Evolutionary conservation across 805 yeast species (phyloP).

Genomic region (Nakazawaea ishiwadae): DNA sequence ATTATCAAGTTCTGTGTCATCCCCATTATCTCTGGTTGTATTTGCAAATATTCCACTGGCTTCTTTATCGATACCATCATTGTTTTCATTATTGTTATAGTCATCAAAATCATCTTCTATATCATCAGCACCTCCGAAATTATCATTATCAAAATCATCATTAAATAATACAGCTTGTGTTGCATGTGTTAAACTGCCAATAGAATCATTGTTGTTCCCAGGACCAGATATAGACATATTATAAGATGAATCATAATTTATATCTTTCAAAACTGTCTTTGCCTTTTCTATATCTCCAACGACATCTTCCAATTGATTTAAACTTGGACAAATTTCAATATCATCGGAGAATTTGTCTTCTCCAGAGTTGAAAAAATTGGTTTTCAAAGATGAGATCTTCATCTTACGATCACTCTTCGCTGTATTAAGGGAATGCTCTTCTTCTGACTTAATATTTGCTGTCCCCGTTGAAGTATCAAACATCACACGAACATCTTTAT

Average conservation of each 20-base stretch:
- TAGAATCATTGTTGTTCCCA: conserved; percentile 9
- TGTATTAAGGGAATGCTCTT: too few species aligned
- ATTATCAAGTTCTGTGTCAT: conserved; percentile 32
- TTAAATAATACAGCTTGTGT: conserved; percentile 7
- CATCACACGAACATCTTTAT: conserved; percentile 49
- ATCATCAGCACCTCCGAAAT: conserved; percentile 14
- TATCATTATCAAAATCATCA: conserved; percentile 15
- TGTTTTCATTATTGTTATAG: conserved; percentile 18
- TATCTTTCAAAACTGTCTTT: conserved; percentile 36
- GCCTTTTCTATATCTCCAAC: conserved; percentile 52
- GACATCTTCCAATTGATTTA: conserved; percentile 50
- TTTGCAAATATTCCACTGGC: conserved; percentile 13
- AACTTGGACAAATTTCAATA: conserved; percentile 57
- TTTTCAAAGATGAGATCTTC: conserved; percentile 7
- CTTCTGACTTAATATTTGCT: too few species aligned
- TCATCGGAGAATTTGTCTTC: conserved; percentile 23
- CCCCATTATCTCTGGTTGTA: conserved; percentile 6
- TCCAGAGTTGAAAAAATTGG: background rate
- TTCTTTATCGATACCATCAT: conserved; percentile 10
- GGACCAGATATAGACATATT: conserved; percentile 12
- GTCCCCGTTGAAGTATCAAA: conserved; percentile 51
- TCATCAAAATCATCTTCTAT: conserved; percentile 15
- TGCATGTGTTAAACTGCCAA: conserved; percentile 11
- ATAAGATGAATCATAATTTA: conserved; percentile 26
- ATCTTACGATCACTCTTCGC: conserved; percentile 6